Base-by-base conservation (phyloP, 345 rosid species). In the Eucalyptus lansdowneana region DNA sequence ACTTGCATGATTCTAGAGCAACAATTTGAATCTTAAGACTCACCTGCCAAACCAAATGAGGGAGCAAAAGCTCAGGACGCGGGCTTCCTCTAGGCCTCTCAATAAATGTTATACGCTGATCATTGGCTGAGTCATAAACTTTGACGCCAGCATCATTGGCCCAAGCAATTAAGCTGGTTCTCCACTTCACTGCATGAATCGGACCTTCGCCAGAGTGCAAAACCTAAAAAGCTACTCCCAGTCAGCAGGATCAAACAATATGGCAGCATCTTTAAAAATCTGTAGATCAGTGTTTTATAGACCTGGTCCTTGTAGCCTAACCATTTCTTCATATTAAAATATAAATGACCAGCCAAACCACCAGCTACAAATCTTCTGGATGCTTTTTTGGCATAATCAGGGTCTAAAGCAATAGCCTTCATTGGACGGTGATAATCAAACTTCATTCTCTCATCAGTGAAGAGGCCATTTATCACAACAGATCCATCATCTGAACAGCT, bases 141-240 rank as follows among this genome's bases (percentile, higher is more conserved):
- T 98, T 98, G 58, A 98, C 96, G 40, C 99, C 99, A 49, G 94
- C 92, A 94, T 98, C 99, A 94, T 97, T 98, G 91, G 99, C 99
- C 99, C 99, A 98, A 76, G 99, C 99, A 86, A 98, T 94, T 90
- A 98, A 99, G 94, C 94, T 97, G 54, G 93, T 90, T 91, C 98
- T 96, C 99, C 99, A 97, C 92, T 95, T 96, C 88, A 97, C 95
- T 69, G 96, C 94, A 93, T 98, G 99, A 89, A 97, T 94, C 50
- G 99, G 99, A 90, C 99, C 99, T 96, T 98, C 99, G 89, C 99
- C 99, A 87, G 97, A 98, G 90, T 98, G 99, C 92, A 97, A 94
- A 91, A 97, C 99, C 99, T 94, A 91, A 83, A 90, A 88, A 47
- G 89, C 62, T 80, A 88, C 49, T 89, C 86, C 65, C 72, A 87